Evolutionary conservation across 2,329 filamentous ascomycete genomes (phyloP).

Genomic region (Diaporthe australafricana): DNA sequence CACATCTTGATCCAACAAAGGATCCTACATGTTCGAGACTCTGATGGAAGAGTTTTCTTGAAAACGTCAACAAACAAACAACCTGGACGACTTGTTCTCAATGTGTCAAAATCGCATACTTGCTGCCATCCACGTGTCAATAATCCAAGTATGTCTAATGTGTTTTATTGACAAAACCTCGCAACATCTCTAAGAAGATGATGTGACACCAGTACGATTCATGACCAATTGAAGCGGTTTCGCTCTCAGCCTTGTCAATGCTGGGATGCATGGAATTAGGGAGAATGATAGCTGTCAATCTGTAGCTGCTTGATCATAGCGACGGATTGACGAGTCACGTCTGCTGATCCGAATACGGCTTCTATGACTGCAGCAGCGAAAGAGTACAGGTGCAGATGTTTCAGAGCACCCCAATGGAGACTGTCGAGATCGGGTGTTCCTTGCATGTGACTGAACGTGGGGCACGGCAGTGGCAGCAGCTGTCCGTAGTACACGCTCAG

Average conservation of each 20-base stretch:
- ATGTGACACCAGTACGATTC: neutral
- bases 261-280: neutral
- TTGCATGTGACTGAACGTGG: neutral
- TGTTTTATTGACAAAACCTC: neutral
- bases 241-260: neutral
- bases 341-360: conserved; percentile 10
- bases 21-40: neutral
- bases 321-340: neutral
- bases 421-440: neutral
- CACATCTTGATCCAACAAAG: neutral
- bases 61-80: neutral
- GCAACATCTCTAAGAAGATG: neutral
- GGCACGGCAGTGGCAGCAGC: neutral
- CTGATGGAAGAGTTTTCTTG: too few relatives aligned
- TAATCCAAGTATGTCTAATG: neutral
- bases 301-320: neutral
- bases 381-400: neutral
- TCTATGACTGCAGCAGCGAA: neutral
- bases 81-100: neutral
- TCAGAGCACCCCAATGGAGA: neutral
- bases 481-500: too few relatives aligned
- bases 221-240: neutral
- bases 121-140: too few relatives aligned
- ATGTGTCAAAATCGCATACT: too few relatives aligned
- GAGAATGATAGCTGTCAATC: neutral